A percentile compares a stretch with the other conserved stretches of the same genome.
phyloP scores from a whole-genome alignment of 2,329 filamentous ascomycete species.

The Leptographium galeiforme region DNA sequence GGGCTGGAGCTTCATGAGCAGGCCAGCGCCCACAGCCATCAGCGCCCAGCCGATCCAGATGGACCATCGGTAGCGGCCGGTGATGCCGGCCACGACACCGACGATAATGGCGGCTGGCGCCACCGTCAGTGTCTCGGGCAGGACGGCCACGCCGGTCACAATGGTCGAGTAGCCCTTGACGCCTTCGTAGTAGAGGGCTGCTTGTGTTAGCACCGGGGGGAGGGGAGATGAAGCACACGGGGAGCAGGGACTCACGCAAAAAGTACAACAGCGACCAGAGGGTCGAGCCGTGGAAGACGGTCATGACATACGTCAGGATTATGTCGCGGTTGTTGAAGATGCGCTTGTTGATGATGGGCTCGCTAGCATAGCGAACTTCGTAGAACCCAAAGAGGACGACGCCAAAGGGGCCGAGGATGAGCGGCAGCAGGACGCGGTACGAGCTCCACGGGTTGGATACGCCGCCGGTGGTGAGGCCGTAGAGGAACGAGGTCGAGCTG shows the following conservation, averaged over 20 bases:
- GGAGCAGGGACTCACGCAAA: slow-evolving; percentile 21
- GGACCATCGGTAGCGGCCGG: slow-evolving; percentile 19
- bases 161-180: slow-evolving; percentile 20
- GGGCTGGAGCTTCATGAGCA: slow-evolving; percentile 10
- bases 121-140: slow-evolving; percentile 14
- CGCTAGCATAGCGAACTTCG: slow-evolving; percentile 10
- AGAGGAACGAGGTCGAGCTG: slow-evolving; percentile 25
- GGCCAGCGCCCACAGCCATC: slow-evolving; percentile 14
- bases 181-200: slow-evolving; percentile 14
- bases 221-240: neutral
- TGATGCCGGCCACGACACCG: slow-evolving; percentile 10
- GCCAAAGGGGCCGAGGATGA: slow-evolving; percentile 27
- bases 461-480: slow-evolving; percentile 30
- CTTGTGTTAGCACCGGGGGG: neutral
- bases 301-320: slow-evolving; percentile 24
- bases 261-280: slow-evolving; percentile 41
- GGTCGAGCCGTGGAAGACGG: slow-evolving; percentile 43
- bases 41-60: slow-evolving; percentile 16
- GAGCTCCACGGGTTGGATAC: slow-evolving; percentile 27
- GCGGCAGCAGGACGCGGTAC: slow-evolving; percentile 23
- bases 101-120: slow-evolving; percentile 11
- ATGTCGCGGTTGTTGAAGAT: slow-evolving; percentile 28
- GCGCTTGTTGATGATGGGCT: slow-evolving; percentile 25
- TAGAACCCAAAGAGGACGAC: slow-evolving; percentile 14
- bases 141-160: slow-evolving; percentile 16